Conservation (phyloP, 2,329 filamentous ascomycete species). For the Aspergillus caelatus region DNA sequence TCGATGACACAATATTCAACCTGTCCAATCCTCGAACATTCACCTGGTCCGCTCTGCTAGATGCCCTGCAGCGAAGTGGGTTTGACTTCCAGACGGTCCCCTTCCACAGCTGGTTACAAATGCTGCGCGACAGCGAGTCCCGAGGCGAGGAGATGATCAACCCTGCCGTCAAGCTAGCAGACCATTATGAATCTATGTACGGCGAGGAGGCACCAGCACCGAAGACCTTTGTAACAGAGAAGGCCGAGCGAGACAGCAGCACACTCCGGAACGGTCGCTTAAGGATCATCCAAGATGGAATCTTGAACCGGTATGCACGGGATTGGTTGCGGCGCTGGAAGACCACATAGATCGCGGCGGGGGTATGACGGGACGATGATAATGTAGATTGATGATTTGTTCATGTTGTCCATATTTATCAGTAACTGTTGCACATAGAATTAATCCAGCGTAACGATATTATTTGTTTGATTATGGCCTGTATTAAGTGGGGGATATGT, state of each 20-base stretch:
- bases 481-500: too few species aligned
- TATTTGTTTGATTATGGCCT: not conserved
- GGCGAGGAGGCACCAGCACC: not conserved
- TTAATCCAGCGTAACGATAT: not conserved
- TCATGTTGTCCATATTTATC: not conserved
- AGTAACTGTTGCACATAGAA: not conserved
- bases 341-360: not conserved
- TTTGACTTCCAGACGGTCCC: slow-evolving; percentile 39
- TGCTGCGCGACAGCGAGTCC: slow-evolving; percentile 32
- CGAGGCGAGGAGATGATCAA: slow-evolving; percentile 32
- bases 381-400: not conserved
- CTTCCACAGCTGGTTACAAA: slow-evolving; percentile 37
- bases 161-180: slow-evolving; percentile 36
- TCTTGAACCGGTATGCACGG: slow-evolving; percentile 31
- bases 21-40: slow-evolving; percentile 35
- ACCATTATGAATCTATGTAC: slow-evolving; percentile 35
- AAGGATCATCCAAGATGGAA: slow-evolving; percentile 35
- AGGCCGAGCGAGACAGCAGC: slow-evolving; percentile 32
- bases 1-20: slow-evolving; percentile 34
- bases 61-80: slow-evolving; percentile 30
- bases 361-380: not conserved
- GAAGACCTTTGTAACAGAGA: slow-evolving; percentile 29
- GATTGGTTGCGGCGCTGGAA: slow-evolving; percentile 35
- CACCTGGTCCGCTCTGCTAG: slow-evolving; percentile 38
- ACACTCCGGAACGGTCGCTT: slow-evolving; percentile 31